Percentiles rank a stretch among this genome's conserved stretches.
Conservation (phyloP, 2,329 filamentous ascomycete species). For the Calonectria multiphialidica region DNA sequence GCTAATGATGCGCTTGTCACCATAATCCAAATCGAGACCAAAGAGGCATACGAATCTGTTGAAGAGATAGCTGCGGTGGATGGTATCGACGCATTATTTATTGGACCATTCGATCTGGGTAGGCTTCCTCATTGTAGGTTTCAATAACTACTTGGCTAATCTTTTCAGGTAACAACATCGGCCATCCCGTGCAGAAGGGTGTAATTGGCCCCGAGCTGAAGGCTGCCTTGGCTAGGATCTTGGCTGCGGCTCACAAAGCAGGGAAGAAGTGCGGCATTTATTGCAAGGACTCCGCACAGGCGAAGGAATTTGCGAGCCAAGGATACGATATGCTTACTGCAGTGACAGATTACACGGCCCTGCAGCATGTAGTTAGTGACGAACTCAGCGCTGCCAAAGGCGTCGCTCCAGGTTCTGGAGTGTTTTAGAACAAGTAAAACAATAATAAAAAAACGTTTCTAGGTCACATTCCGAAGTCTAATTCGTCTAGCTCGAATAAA, state of each 20-base stretch:
- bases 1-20: constrained; percentile 65
- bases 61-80: constrained; percentile 70
- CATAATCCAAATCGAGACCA: constrained; percentile 76
- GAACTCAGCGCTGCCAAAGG: constrained; percentile 60
- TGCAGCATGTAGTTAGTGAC: constrained; percentile 56
- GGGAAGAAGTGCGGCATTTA: constrained; percentile 75
- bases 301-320: constrained; percentile 62
- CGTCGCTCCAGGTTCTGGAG: constrained; percentile 29
- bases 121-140: not conserved
- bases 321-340: constrained; percentile 72
- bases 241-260: constrained; percentile 66
- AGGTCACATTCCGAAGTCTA: no score
- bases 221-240: constrained; percentile 67
- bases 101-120: constrained; percentile 74
- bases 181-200: constrained; percentile 69
- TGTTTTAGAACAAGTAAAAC: not conserved
- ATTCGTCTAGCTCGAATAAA: not conserved
- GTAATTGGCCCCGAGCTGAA: constrained; percentile 68
- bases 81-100: constrained; percentile 73
- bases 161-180: constrained; percentile 65
- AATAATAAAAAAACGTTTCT: not conserved
- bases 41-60: constrained; percentile 68
- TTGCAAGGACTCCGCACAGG: constrained; percentile 64
- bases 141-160: constrained; percentile 30
- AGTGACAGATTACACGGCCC: constrained; percentile 64